Base-by-base conservation (phyloP, 2,329 filamentous ascomycete genomes). In the Aspergillus felis region DNA sequence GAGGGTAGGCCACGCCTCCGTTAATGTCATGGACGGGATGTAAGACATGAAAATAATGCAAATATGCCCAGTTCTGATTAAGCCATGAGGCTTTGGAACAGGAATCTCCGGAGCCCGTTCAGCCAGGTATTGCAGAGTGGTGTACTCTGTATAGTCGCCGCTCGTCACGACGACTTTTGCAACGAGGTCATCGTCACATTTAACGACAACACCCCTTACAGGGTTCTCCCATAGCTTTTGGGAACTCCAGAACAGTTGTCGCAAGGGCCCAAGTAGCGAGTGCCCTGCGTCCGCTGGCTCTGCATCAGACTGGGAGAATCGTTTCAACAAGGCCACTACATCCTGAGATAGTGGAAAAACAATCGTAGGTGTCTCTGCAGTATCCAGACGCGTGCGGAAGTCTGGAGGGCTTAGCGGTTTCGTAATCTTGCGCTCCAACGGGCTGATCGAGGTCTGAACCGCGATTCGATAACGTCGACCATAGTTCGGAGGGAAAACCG, bases 41-140 rank as follows among this genome's bases (percentile, higher is more conserved):
- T 66, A 68, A 12, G 66, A 61, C 66, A 71, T 71, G 44, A 70
- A 69, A 35, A 68, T 65, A 10, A 66, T 63, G n/a, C 61, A 57
- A 57, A 64, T 64, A 12, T 57, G 61, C 1, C 63, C 65, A 4
- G 67, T 57, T 5, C 32, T 49, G 8, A 70, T 59, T 20, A 72
- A 27, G 3, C 69, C 67, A 60, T 71, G 68, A 14, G 64, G 60
- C 53, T 57, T 71, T 3, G 67, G 68, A 20, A 58, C 62, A 51
- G 70, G 69, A 20, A 70, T 59, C 35, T 70, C 64, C 12, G 67
- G 63, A 12, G 57, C 59, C 25, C 57, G 48, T 6, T 63, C 54
- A 20, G 50, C 63, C 54, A 70, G 66, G 29, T 62, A 71, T 59
- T 68, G 51, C 38, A 71, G 56, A 38, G 55, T 67, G 1, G 64